phyloP scores from a whole-genome alignment of 139 green algal genomes.

The Tetradesmus lagerheimii region DNA sequence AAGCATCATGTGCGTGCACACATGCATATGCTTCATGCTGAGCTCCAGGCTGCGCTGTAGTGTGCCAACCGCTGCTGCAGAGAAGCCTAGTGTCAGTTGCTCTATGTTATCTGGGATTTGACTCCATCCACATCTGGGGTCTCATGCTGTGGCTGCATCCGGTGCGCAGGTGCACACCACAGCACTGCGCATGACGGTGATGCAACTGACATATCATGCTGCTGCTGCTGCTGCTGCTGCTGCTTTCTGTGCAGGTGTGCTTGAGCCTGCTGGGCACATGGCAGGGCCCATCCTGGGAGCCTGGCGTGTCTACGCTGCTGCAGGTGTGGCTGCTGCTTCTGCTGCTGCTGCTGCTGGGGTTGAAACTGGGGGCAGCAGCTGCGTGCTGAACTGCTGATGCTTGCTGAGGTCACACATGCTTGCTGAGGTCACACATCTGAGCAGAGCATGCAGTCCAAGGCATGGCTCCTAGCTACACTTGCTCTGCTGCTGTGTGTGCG shows the following conservation, averaged over 20 bases:
- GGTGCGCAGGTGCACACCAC: too few species aligned
- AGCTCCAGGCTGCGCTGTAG: too few species aligned
- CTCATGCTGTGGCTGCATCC: too few species aligned
- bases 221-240: neutral
- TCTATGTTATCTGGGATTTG: too few species aligned
- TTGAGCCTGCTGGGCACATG: constrained; percentile 81
- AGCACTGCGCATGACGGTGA: too few species aligned
- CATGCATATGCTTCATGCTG: too few species aligned
- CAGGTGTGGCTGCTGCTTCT: constrained; percentile 59
- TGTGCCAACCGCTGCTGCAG: too few species aligned
- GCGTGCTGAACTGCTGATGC: neutral
- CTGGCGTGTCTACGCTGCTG: constrained; percentile 67
- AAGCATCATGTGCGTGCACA: too few species aligned
- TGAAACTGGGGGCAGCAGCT: neutral
- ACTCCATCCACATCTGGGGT: too few species aligned
- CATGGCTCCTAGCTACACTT: neutral
- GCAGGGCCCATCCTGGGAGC: constrained; percentile 69
- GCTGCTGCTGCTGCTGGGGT: neutral
- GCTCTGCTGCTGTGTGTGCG: neutral
- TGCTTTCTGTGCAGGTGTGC: constrained; percentile 67
- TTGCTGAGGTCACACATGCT: neutral
- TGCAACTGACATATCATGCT: too few species aligned
- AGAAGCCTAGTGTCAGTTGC: too few species aligned
- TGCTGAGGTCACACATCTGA: neutral
- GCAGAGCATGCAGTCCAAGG: too few species aligned